These are phyloP conservation scores for Lepidopterella palustris DNA, from an alignment of 495 filamentous ascomycete genomes.

Conservation along the genomic window DNA sequence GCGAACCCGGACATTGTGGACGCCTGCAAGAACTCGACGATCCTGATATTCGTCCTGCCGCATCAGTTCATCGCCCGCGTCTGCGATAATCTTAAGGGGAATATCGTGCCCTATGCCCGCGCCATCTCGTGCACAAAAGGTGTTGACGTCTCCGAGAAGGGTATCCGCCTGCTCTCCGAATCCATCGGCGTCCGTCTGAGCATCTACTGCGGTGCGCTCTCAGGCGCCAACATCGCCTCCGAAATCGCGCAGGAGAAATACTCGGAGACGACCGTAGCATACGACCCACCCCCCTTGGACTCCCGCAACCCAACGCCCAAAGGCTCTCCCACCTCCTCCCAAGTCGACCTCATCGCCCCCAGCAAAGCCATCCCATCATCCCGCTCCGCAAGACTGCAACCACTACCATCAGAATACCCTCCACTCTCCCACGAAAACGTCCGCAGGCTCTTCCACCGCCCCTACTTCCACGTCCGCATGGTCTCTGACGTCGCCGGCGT, in stretches of 20 bases:
- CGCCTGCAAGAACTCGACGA: slow-evolving; percentile 71
- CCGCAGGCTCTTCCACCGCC: slow-evolving; percentile 84
- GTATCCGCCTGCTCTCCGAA: slow-evolving; percentile 86
- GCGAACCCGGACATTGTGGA: slow-evolving; percentile 84
- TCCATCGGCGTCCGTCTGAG: slow-evolving; percentile 80
- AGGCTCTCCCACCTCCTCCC: slow-evolving; percentile 49
- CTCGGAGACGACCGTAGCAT: slow-evolving; percentile 94
- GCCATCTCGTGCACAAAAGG: slow-evolving; percentile 98
- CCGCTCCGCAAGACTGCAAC: slow-evolving; percentile 49
- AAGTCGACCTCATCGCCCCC: slow-evolving; percentile 54
- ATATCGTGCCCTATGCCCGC: slow-evolving; percentile 85
- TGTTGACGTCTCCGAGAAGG: slow-evolving; percentile 77
- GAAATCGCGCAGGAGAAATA: slow-evolving; percentile 94
- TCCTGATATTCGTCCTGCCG: slow-evolving; percentile 94
- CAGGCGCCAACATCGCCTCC: slow-evolving; percentile 92
- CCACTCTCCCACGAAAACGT: slow-evolving; percentile 72
- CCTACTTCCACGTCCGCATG: slow-evolving; percentile 94
- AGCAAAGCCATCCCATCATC: slow-evolving; percentile 59
- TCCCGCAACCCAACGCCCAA: slow-evolving; percentile 63
- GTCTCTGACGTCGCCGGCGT: slow-evolving; percentile 91
- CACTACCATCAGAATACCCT: slow-evolving; percentile 73
- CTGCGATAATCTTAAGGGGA: slow-evolving; percentile 76
- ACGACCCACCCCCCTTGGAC: slow-evolving; percentile 84
- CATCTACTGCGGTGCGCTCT: slow-evolving; percentile 96
- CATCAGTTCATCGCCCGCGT: slow-evolving; percentile 94